Percentiles rank a stretch among this genome's conserved stretches.
Conservation (phyloP, 2,329 filamentous ascomycete genomes). For the Chrysoporthe cubensis region DNA sequence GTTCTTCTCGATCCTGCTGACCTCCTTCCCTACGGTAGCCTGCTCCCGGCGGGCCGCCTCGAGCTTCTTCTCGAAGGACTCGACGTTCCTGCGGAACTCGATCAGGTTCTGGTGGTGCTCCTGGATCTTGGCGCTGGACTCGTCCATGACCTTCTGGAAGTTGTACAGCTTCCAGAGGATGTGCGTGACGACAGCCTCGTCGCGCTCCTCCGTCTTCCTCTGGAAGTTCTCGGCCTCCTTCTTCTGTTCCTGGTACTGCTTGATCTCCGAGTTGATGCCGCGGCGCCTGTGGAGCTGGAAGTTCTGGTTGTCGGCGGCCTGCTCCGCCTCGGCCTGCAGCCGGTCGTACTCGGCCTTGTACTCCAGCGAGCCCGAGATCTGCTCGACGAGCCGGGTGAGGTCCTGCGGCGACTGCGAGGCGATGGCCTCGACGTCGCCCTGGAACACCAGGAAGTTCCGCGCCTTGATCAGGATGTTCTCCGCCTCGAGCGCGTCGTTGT, state of each 20-base stretch:
- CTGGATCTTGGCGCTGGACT: constrained; percentile 86
- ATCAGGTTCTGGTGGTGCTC: constrained; percentile 94
- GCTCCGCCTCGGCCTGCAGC: constrained; percentile 83
- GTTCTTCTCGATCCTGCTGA: constrained; percentile 78
- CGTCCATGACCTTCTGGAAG: constrained; percentile 90
- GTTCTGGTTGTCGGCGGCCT: constrained; percentile 84
- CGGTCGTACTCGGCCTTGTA: constrained; percentile 93
- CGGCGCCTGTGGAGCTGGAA: constrained; percentile 87
- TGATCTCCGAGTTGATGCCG: constrained; percentile 96
- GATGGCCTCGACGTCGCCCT: constrained; percentile 96
- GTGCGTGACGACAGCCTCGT: constrained; percentile 89
- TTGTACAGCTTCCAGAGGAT: constrained; percentile 97
- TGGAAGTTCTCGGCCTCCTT: constrained; percentile 93
- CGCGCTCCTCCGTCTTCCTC: constrained; percentile 85
- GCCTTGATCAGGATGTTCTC: constrained; percentile 99
- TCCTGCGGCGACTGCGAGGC: constrained; percentile 94
- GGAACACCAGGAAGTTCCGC: constrained; percentile 96
- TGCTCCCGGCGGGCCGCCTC: constrained; percentile 86
- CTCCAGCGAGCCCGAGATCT: constrained; percentile 95
- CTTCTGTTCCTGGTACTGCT: constrained; percentile 97
- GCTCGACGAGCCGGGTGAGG: constrained; percentile 90
- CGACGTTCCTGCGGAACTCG: constrained; percentile 85
- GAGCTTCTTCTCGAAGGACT: constrained; percentile 78
- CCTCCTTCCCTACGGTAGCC: constrained; percentile 73
- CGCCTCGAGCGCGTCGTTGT: constrained; percentile 87